Evolutionary conservation across 768 basidiomycete genomes (phyloP).

Genomic region (Candolleomyces efflorescens): DNA sequence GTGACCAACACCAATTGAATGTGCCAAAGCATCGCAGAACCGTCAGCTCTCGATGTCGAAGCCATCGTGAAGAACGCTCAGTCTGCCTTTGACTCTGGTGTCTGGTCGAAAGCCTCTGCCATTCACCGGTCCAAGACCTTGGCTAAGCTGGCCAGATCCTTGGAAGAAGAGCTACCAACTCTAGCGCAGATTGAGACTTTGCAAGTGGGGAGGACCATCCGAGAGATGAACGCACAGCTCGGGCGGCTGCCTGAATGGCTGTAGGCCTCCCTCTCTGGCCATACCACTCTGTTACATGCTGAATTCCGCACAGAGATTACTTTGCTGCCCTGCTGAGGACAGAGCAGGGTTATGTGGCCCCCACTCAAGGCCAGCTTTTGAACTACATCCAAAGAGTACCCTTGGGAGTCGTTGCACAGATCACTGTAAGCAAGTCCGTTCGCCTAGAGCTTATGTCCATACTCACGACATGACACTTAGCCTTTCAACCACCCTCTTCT

Average conservation of each 20-base stretch:
- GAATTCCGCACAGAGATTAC: slow-evolving; percentile 51
- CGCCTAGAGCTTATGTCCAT: neutral
- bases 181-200: slow-evolving; percentile 63
- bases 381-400: slow-evolving; percentile 80
- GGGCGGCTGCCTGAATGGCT: slow-evolving; percentile 82
- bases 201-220: slow-evolving; percentile 78
- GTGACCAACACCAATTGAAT: neutral
- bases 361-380: slow-evolving; percentile 73
- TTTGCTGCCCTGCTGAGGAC: slow-evolving; percentile 73
- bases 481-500: slow-evolving; percentile 90
- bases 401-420: slow-evolving; percentile 85
- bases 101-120: slow-evolving; percentile 64
- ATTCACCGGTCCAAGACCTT: slow-evolving; percentile 62
- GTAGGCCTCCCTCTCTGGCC: slow-evolving; percentile 35
- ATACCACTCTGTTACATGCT: neutral
- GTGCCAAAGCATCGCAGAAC: slow-evolving; percentile 45
- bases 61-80: slow-evolving; percentile 53
- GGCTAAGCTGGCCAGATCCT: slow-evolving; percentile 54
- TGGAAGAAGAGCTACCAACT: slow-evolving; percentile 54
- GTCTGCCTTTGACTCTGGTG: slow-evolving; percentile 54
- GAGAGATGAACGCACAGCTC: slow-evolving; percentile 82
- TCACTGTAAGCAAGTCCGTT: slow-evolving; percentile 52
- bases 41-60: slow-evolving; percentile 49
- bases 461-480: slow-evolving; percentile 26
- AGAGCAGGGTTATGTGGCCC: slow-evolving; percentile 63